phyloP scores from a whole-genome alignment of 352 stramenopile genomes.

The Phytophthora sojae region DNA sequence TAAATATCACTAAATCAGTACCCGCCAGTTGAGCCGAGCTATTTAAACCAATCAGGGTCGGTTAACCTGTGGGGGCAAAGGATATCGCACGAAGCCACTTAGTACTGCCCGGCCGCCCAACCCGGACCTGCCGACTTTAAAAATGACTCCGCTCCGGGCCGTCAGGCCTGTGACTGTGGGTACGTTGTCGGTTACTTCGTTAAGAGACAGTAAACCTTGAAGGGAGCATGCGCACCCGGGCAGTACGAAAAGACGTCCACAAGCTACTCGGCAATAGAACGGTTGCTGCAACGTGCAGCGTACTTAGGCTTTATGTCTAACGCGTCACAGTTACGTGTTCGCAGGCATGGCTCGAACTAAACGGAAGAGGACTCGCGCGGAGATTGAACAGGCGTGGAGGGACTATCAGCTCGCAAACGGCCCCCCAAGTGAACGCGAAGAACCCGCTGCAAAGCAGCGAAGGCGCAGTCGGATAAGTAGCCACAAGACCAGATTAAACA shows the following conservation, averaged over 20 bases:
- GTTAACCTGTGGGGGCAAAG: background rate
- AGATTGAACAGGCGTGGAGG: background rate
- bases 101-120: background rate
- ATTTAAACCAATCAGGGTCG: background rate
- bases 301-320: constrained; percentile 15
- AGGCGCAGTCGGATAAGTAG: background rate
- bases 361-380: background rate
- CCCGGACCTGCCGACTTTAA: background rate
- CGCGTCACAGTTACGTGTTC: constrained; percentile 6
- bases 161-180: background rate
- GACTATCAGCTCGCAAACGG: background rate
- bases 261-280: background rate
- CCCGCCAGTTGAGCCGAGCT: background rate
- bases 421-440: too few species aligned
- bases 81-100: background rate
- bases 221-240: background rate
- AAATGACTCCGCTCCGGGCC: background rate
- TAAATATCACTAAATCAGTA: background rate
- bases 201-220: background rate
- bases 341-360: background rate
- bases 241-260: background rate
- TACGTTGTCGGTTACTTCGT: background rate
- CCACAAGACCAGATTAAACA: background rate
- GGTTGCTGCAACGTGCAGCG: constrained; percentile 2
- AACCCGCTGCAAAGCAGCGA: background rate